phyloP scores from a whole-genome alignment of 208 protist species.

The Trypanosoma platydactyli region DNA sequence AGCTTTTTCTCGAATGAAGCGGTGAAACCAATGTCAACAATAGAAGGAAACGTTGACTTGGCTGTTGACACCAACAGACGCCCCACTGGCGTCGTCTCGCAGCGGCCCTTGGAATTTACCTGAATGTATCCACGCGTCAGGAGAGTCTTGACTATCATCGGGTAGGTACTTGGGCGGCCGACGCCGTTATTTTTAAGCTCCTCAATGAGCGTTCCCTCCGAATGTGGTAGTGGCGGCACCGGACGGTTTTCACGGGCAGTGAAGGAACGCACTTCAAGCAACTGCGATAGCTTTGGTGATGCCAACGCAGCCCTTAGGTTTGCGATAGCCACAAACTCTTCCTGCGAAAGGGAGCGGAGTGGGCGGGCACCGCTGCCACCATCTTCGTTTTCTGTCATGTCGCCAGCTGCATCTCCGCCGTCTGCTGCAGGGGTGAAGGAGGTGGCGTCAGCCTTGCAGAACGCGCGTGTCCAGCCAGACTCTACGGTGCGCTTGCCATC shows the following conservation, averaged over 20 bases:
- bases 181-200: conserved; percentile 88
- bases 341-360: conserved; percentile 70
- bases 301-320: conserved; percentile 34
- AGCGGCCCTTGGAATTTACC: conserved; percentile 69
- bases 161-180: conserved; percentile 89
- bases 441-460: conserved; percentile 31
- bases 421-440: conserved; percentile 7
- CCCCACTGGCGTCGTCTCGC: conserved; percentile 79
- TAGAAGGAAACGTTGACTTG: conserved; percentile 80
- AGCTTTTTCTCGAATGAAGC: conserved; percentile 86
- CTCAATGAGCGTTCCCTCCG: conserved; percentile 85
- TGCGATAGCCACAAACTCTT: conserved; percentile 75
- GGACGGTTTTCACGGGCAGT: conserved; percentile 62
- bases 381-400: conserved; percentile 56
- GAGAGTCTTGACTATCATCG: conserved; percentile 89
- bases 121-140: conserved; percentile 82
- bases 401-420: conserved; percentile 46
- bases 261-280: conserved; percentile 37
- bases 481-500: conserved; percentile 74
- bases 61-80: conserved; percentile 71
- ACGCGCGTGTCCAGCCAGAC: conserved; percentile 79
- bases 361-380: conserved; percentile 14
- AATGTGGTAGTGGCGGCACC: conserved; percentile 68
- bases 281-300: neutral
- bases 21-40: conserved; percentile 91